Conservation (phyloP, 2,329 filamentous ascomycete species). For the Zopfia rhizophila region DNA sequence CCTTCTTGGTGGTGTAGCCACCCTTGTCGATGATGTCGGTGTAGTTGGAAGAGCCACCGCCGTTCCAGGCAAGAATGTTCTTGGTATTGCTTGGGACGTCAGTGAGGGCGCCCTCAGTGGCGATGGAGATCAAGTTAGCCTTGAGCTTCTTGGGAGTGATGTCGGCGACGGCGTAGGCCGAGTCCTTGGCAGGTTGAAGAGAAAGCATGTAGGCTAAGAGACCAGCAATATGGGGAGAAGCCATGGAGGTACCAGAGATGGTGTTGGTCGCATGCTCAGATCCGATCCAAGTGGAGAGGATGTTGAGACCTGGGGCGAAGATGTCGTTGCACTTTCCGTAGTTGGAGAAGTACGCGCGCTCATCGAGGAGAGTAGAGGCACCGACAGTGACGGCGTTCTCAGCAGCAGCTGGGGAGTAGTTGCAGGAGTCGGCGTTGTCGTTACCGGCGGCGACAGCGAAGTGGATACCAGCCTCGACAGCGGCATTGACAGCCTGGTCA, state of each 20-base stretch:
- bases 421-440: conserved; percentile 98
- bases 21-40: conserved; percentile 79
- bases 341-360: conserved; percentile 99
- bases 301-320: conserved; percentile 96
- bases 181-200: conserved; percentile 89
- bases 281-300: conserved; percentile 98
- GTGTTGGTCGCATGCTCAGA: conserved; percentile 97
- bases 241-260: conserved; percentile 99
- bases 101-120: conserved; percentile 78
- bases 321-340: conserved; percentile 99
- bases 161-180: conserved; percentile 86
- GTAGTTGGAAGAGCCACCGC: conserved; percentile 94
- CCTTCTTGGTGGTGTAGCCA: conserved; percentile 68
- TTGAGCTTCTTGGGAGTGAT: conserved; percentile 97
- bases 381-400: conserved; percentile 94
- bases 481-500: conserved; percentile 92
- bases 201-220: conserved; percentile 98
- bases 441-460: conserved; percentile 99
- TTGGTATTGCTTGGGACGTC: conserved; percentile 87
- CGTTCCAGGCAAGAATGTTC: conserved; percentile 99
- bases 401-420: conserved; percentile 96
- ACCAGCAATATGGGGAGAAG: conserved; percentile 95
- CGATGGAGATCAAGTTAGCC: conserved; percentile 83
- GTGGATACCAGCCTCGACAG: conserved; percentile 90
- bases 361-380: conserved; percentile 90